Conservation (phyloP, 2,329 filamentous ascomycete genomes). For the Scopulariopsis brevicaulis region DNA sequence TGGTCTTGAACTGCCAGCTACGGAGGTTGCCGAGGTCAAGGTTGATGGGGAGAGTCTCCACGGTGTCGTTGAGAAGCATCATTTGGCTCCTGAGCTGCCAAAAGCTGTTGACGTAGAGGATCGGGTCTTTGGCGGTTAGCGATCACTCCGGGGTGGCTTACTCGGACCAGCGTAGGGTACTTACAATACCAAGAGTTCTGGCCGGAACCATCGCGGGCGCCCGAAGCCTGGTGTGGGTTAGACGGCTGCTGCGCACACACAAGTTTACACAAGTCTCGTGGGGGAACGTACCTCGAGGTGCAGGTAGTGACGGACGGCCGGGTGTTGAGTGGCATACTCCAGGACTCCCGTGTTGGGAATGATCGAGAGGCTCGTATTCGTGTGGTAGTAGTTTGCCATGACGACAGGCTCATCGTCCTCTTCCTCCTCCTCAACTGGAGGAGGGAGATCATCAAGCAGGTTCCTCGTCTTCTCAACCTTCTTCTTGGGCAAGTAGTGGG, state of each 20-base stretch:
- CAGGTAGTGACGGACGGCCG: constrained; percentile 66
- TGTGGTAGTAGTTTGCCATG: constrained; percentile 82
- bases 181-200: constrained; percentile 82
- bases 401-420: constrained; percentile 48
- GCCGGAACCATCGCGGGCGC: constrained; percentile 71
- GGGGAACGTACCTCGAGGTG: constrained; percentile 51
- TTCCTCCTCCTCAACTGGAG: constrained; percentile 31
- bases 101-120: constrained; percentile 90
- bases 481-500: constrained; percentile 85
- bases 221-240: constrained; percentile 29
- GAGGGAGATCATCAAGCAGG: constrained; percentile 49
- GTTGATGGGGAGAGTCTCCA: constrained; percentile 69
- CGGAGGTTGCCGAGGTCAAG: constrained; percentile 73
- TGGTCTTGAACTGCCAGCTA: constrained; percentile 82
- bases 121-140: constrained; percentile 41
- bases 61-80: constrained; percentile 82
- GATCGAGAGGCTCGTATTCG: constrained; percentile 83
- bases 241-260: not conserved
- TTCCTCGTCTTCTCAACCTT: constrained; percentile 82
- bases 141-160: not conserved
- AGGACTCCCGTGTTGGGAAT: constrained; percentile 69
- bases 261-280: not conserved
- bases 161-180: constrained; percentile 7
- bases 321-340: constrained; percentile 54
- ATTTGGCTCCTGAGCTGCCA: constrained; percentile 93